phyloP scores from a whole-genome alignment of 164 flowering plant genomes.

The Vitis vinifera region DNA sequence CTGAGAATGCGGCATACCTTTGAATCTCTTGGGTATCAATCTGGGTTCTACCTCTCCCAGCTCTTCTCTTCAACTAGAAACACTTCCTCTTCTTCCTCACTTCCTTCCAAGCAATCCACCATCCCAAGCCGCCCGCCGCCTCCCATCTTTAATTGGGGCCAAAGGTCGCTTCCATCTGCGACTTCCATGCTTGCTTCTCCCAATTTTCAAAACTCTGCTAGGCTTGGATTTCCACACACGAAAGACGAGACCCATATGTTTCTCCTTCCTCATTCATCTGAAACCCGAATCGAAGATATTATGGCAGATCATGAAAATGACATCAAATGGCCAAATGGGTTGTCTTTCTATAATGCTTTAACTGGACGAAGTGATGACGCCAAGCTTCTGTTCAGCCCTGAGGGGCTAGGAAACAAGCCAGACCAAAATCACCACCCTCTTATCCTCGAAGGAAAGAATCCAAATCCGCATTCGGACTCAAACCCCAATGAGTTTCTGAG shows the following conservation, averaged over 20 bases:
- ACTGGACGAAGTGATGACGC: slow-evolving; percentile 65
- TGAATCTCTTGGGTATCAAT: slow-evolving; percentile 94
- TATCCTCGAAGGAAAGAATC: slow-evolving; percentile 31
- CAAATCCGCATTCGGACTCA: slow-evolving; percentile 33
- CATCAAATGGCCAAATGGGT: slow-evolving; percentile 95
- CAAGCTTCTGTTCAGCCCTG: slow-evolving; percentile 67
- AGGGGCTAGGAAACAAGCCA: slow-evolving; percentile 50
- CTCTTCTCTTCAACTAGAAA: slow-evolving; percentile 78
- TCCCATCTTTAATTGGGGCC: slow-evolving; percentile 84
- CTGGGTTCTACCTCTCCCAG: slow-evolving; percentile 93
- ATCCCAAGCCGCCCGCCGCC: slow-evolving; percentile 59
- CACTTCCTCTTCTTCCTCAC: slow-evolving; percentile 44
- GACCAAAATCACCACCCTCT: slow-evolving; percentile 40
- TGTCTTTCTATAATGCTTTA: slow-evolving; percentile 79
- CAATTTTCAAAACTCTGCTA: slow-evolving; percentile 44
- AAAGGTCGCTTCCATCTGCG: slow-evolving; percentile 57
- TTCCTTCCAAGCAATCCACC: slow-evolving; percentile 54
- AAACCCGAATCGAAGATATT: slow-evolving; percentile 69
- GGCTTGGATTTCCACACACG: slow-evolving; percentile 57
- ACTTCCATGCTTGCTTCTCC: slow-evolving; percentile 48
- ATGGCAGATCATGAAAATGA: slow-evolving; percentile 75
- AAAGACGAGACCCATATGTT: slow-evolving; percentile 83
- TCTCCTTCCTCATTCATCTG: slow-evolving; percentile 67
- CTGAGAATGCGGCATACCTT: slow-evolving; percentile 98
- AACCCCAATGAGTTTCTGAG: slow-evolving; percentile 75